Evolutionary conservation across 208 protist genomes (phyloP).

Genomic region (Crithidia mellificae): DNA sequence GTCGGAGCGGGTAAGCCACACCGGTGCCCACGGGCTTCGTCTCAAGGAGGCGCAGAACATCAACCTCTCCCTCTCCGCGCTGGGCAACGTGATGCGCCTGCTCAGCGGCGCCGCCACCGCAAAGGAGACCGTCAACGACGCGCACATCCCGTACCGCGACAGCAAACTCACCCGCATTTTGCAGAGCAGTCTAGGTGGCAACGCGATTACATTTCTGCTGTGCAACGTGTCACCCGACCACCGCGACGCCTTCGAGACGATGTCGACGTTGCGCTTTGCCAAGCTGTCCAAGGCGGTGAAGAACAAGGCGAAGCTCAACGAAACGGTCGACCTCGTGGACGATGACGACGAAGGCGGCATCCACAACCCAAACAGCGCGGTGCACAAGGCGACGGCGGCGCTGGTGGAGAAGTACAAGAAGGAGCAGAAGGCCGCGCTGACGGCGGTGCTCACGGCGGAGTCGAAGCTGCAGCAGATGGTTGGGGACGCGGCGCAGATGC

Average conservation of each 20-base stretch:
- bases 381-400: background rate
- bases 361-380: too few species aligned
- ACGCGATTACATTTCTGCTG: constrained; percentile 85
- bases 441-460: constrained; percentile 12
- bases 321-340: constrained; percentile 5
- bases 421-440: constrained; percentile 7
- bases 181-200: constrained; percentile 92
- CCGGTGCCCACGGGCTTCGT: constrained; percentile 72
- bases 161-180: constrained; percentile 95
- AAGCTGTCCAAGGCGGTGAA: constrained; percentile 37
- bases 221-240: constrained; percentile 75
- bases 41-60: constrained; percentile 90
- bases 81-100: constrained; percentile 87
- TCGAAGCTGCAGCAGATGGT: constrained; percentile 11
- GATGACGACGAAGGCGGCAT: background rate
- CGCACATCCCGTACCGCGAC: constrained; percentile 95
- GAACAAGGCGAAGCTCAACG: constrained; percentile 34
- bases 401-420: constrained; percentile 11
- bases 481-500: constrained; percentile 14
- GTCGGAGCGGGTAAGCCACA: constrained; percentile 88
- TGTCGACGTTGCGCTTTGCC: constrained; percentile 86
- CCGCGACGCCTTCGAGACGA: constrained; percentile 59
- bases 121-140: constrained; percentile 73
- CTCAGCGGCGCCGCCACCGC: too few species aligned
- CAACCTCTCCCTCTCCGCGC: constrained; percentile 90